Base-by-base conservation (phyloP, 148 eudicot genomes). In the Persicaria tinctoria region DNA sequence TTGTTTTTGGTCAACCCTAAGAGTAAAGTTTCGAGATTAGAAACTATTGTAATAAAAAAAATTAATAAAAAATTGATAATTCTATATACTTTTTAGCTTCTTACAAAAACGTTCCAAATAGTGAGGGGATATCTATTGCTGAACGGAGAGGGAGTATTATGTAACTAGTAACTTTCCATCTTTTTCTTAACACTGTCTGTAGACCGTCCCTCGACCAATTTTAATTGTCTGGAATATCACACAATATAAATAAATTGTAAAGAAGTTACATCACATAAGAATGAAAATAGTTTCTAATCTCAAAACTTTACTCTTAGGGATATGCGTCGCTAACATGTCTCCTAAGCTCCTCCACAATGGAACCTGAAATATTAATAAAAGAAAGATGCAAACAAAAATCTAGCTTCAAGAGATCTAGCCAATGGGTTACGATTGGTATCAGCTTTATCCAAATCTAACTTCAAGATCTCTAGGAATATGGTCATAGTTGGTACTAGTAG, bases 301-400 rank as follows among this genome's bases (percentile, higher is more conserved):
- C 20, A 11, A 57, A 17, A 17, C 10, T 17, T 18, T 27, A 32
- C 20, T 3, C 10, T 55, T 16, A 16, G 20, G 0, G 59, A 20
- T 57, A 17, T 6, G 63, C 11, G 27, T 57, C 11, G n/a, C 23
- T 16, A n/a, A 18, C 63, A 57, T 57, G 63, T 57, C 27, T 57
- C 32, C 63, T 57, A 57, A 57, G 18, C 63, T 57, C 63, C 63
- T 57, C 10, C 63, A 54, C n/a, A 54, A 54, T 54, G 57, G 57
- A 13, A 6, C 57, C n/a, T 3, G 2, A 18, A 17, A 59, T 56
- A 56, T 17, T 59, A 2, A 27, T 32, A 18, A 59, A 18, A 59
- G 10, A 18, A 59, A 59, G 20, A 3, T 3, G 20, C 64, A 6
- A 59, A 59, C 64, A 59, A 32, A 64, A 63, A 2, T 63, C 44